Evolutionary conservation across 768 basidiomycete species (phyloP).

Genomic region (Leccinum uliginosum): DNA sequence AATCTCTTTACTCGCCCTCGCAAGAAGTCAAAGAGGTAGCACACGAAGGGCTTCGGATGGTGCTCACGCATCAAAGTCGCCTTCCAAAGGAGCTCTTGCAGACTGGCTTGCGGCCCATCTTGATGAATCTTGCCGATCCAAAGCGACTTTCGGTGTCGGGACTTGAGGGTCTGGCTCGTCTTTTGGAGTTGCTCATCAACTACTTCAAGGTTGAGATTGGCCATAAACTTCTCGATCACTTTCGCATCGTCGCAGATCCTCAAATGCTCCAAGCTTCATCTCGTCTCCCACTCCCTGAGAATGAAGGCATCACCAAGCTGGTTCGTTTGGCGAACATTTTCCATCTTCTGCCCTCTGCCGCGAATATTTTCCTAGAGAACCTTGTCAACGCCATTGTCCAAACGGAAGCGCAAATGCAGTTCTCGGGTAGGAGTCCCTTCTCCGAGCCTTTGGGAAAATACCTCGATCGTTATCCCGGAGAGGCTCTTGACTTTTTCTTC

Average conservation of each 20-base stretch:
- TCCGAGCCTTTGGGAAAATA: slow-evolving; percentile 90
- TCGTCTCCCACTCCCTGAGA: slow-evolving; percentile 75
- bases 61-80: slow-evolving; percentile 83
- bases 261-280: slow-evolving; percentile 78
- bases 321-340: slow-evolving; percentile 97
- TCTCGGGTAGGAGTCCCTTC: slow-evolving; percentile 86
- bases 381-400: slow-evolving; percentile 88
- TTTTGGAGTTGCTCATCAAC: slow-evolving; percentile 91
- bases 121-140: slow-evolving; percentile 97
- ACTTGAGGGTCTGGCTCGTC: slow-evolving; percentile 87
- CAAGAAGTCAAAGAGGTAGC: slow-evolving; percentile 93
- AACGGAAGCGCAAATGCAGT: slow-evolving; percentile 88
- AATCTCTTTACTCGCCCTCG: slow-evolving; percentile 90
- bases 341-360: slow-evolving; percentile 90
- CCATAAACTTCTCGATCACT: slow-evolving; percentile 94
- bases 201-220: slow-evolving; percentile 99
- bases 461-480: slow-evolving; percentile 82
- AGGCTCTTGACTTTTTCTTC: slow-evolving; percentile 84
- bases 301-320: slow-evolving; percentile 88
- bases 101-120: slow-evolving; percentile 89
- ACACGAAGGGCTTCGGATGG: slow-evolving; percentile 87
- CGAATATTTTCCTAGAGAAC: slow-evolving; percentile 85
- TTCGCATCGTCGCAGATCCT: slow-evolving; percentile 87
- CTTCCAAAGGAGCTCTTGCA: slow-evolving; percentile 94
- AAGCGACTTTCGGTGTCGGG: slow-evolving; percentile 90